Evolutionary conservation across 2,329 filamentous ascomycete genomes (phyloP).

Genomic region (Clarireedia homoeocarpa): DNA sequence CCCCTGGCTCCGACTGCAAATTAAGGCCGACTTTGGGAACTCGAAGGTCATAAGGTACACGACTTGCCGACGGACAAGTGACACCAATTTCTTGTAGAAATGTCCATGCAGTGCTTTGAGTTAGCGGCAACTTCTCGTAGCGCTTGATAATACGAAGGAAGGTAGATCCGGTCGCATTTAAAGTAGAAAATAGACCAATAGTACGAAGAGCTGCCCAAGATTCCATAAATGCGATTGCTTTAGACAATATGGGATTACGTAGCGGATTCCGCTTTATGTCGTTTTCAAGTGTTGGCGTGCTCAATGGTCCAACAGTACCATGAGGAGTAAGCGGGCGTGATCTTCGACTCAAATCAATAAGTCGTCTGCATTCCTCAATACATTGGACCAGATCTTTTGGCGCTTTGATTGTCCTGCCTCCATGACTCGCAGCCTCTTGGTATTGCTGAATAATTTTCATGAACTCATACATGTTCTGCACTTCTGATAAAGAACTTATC

Average conservation of each 20-base stretch:
- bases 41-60: conserved; percentile 51
- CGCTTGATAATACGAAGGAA: conserved; percentile 54
- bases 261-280: not conserved
- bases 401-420: not conserved
- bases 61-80: conserved; percentile 63
- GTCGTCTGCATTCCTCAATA: conserved; percentile 38
- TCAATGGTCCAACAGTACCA: conserved; percentile 39
- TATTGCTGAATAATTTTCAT: conserved; percentile 39
- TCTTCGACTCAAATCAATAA: conserved; percentile 45
- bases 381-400: conserved; percentile 32
- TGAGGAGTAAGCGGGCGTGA: conserved; percentile 41
- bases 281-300: conserved; percentile 10
- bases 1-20: conserved; percentile 17
- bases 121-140: conserved; percentile 45
- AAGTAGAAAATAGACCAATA: conserved; percentile 43
- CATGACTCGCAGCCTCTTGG: not conserved
- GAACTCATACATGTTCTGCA: conserved; percentile 38
- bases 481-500: conserved; percentile 48
- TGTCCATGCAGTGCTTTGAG: conserved; percentile 44
- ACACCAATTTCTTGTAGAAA: conserved; percentile 72
- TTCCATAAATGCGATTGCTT: conserved; percentile 48
- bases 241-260: conserved; percentile 8
- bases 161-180: conserved; percentile 54
- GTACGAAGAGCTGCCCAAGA: conserved; percentile 54
- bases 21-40: conserved; percentile 41